phyloP scores from a whole-genome alignment of 352 stramenopile genomes.

The Nothophytophthora sp. region DNA sequence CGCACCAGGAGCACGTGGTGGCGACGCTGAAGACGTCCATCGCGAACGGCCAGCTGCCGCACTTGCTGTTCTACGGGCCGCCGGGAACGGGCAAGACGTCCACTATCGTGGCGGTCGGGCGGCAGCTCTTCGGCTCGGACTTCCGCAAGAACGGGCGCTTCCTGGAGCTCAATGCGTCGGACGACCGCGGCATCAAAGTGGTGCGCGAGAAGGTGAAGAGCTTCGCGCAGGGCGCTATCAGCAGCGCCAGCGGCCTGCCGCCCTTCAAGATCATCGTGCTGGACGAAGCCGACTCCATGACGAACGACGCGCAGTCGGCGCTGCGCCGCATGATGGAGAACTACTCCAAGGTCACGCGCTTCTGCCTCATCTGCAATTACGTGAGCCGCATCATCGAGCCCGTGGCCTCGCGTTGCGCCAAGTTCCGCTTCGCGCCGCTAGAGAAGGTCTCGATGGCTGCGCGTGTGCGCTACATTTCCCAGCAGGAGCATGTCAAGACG shows the following conservation, averaged over 20 bases:
- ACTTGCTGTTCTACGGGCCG: conserved; percentile 98
- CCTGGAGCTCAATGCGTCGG: conserved; percentile 98
- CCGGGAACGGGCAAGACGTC: conserved; percentile 96
- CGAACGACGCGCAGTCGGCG: conserved; percentile 96
- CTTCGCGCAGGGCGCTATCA: conserved; percentile 90
- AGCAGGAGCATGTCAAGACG: conserved; percentile 74
- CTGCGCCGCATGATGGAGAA: conserved; percentile 94
- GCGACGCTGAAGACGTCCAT: conserved; percentile 96
- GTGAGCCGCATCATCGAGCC: conserved; percentile 98
- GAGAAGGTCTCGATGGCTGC: conserved; percentile 89
- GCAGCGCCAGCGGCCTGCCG: conserved; percentile 73
- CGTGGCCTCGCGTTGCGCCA: conserved; percentile 95
- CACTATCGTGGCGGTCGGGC: conserved; percentile 90
- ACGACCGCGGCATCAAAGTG: conserved; percentile 98
- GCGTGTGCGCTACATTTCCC: conserved; percentile 89
- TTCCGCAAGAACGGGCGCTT: conserved; percentile 93
- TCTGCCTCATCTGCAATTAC: conserved; percentile 91
- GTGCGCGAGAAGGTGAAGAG: conserved; percentile 98
- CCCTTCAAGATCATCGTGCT: conserved; percentile 99
- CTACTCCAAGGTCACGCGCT: conserved; percentile 94
- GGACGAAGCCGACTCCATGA: conserved; percentile 99
- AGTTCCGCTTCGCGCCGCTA: conserved; percentile 96
- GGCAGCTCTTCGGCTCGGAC: conserved; percentile 89
- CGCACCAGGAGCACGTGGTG: conserved; percentile 95
- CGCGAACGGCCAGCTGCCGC: conserved; percentile 93